A percentile compares a stretch with the other conserved stretches of the same genome.
Evolutionary conservation across 73 alveolate genomes (phyloP).

Genomic region (Halteria grandinella): DNA sequence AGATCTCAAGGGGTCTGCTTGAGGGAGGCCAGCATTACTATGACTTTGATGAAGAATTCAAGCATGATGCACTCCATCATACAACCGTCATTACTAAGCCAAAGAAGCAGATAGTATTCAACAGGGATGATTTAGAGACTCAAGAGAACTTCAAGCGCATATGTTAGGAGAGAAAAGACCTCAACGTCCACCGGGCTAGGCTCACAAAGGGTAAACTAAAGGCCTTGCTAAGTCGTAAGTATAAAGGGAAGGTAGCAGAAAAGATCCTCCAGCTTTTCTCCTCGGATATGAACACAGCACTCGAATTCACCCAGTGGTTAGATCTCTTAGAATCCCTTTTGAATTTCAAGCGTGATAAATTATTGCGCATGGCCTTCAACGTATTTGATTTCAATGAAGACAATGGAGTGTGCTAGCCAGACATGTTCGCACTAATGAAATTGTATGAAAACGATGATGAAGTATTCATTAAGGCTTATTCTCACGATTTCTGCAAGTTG

Average conservation of each 20-base stretch:
- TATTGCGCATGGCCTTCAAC: conserved; percentile 16
- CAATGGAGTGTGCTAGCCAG: conserved; percentile 22
- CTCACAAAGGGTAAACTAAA: conserved; percentile 42
- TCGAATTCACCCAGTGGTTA: not conserved
- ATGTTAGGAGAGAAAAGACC: conserved; percentile 35
- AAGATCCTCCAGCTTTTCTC: conserved; percentile 20
- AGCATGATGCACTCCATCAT: too few relatives aligned
- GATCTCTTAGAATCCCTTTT: conserved; percentile 25
- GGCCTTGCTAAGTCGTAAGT: conserved; percentile 41
- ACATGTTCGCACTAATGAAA: conserved; percentile 38
- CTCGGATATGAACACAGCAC: conserved; percentile 31
- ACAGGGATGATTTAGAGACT: conserved; percentile 31
- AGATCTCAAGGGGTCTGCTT: too few relatives aligned
- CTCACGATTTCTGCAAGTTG: conserved; percentile 29
- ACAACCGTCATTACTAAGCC: too few relatives aligned
- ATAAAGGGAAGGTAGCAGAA: conserved; percentile 51
- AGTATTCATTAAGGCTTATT: conserved; percentile 32
- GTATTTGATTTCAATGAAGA: conserved; percentile 52
- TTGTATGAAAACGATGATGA: conserved; percentile 48
- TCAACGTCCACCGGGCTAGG: conserved; percentile 33
- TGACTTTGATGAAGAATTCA: too few relatives aligned
- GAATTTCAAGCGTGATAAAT: conserved; percentile 21
- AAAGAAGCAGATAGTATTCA: conserved; percentile 11
- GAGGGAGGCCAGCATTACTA: too few relatives aligned
- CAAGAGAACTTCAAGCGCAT: conserved; percentile 26